A percentile compares a stretch with the other conserved stretches of the same genome.
These are phyloP conservation scores for Umbelopsis sp. DNA, from an alignment of 192 early-diverging fungal genomes.

Conservation along the genomic window DNA sequence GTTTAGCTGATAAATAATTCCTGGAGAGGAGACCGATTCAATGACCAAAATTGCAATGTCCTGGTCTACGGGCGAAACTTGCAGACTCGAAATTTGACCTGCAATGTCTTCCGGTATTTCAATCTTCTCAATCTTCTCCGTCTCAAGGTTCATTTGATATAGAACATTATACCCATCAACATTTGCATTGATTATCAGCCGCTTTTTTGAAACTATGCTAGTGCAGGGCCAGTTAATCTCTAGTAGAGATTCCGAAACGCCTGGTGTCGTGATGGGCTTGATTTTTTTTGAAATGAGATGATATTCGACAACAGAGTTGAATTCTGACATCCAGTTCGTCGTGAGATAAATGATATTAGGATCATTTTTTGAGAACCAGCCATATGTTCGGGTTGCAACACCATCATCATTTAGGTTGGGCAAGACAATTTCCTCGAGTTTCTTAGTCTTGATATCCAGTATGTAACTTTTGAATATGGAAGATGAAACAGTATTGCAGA, in stretches of 20 bases:
- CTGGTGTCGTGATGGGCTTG: not conserved
- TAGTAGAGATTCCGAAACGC: not conserved
- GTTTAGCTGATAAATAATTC: slow-evolving; percentile 6
- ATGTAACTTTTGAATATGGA: not conserved
- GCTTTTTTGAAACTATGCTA: not conserved
- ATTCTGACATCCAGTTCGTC: slow-evolving; percentile 17
- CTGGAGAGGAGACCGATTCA: slow-evolving; percentile 2
- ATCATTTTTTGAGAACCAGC: slow-evolving; percentile 5
- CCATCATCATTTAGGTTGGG: not conserved
- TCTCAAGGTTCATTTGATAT: not conserved
- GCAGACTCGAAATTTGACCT: not conserved
- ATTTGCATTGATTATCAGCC: not conserved
- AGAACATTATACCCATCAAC: slow-evolving; percentile 12
- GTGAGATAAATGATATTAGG: not conserved
- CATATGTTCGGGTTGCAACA: not conserved
- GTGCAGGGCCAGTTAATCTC: not conserved
- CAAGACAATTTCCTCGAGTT: not conserved
- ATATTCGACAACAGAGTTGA: slow-evolving; percentile 1
- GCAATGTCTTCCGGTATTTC: not conserved
- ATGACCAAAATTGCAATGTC: not conserved
- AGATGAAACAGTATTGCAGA: not conserved
- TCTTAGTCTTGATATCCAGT: not conserved
- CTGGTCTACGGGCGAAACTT: not conserved
- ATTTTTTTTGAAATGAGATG: not conserved
- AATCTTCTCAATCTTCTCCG: not conserved